Evolutionary conservation across 1,284 basidiomycete species (phyloP), one percentile per base, ranked within the genome.

Genomic region (Trichosporon sp.): DNA sequence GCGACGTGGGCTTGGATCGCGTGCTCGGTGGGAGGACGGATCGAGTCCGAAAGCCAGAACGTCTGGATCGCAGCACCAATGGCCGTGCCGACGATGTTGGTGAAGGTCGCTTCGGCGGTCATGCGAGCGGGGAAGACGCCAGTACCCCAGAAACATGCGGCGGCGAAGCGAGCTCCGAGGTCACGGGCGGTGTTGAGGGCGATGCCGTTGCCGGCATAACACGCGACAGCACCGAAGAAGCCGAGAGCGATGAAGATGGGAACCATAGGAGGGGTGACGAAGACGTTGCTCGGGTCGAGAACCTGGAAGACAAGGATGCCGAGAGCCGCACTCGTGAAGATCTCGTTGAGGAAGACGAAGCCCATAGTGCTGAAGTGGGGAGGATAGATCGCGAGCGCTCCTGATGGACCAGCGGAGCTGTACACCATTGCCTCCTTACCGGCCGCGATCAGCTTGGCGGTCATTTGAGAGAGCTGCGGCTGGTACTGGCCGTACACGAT

Each of bases 121-220:
- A 70, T 68, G 19, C 38, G 21, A 0, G 63, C 26, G 2, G 73
- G 73, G 70, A 74, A 74, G 37, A 38, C 37, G 5, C 31, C 26
- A 6, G 21, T 32, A 31, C 70, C 70, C 66, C 68, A 74, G 66
- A 71, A 40, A 38, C 48, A 51, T 3, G 66, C 73, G n/a, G 51
- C 59, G 14, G 73, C 73, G 4, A 74, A 21, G 26, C 73, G 73
- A 12, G 59, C 63, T 10, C 73, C 73, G n/a, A 74, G 66, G 70
- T 74, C 73, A n/a, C 73, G 70, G 4, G 73, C 70, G 1, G 70
- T 69, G 70, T 74, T 74, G 64, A 71, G 66, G 11, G 73, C 73
- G 19, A 71, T 59, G 12, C 70, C 70, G 64, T 71, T 70, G 26
- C 64, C 38, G 1, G 46, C 68, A 16, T 43, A 71, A 35, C 64